A percentile compares a stretch with the other conserved stretches of the same genome.
Evolutionary conservation across 163 green algal species (phyloP).

Genomic region (Coccomyxa subellipsoidea): DNA sequence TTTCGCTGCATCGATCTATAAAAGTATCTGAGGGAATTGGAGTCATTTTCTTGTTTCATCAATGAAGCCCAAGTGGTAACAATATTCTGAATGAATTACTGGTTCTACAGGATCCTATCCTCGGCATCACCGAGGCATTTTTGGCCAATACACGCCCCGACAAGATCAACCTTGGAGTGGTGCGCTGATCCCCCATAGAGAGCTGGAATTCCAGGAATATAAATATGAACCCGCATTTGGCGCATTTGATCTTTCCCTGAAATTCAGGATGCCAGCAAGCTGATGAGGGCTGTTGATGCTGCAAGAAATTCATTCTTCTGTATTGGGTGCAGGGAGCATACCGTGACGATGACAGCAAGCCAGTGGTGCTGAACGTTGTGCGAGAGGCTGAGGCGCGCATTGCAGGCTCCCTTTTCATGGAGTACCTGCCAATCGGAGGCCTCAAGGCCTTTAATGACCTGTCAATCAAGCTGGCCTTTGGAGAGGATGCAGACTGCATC

Average conservation of each 20-base stretch:
- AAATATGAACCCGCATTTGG: too few relatives aligned
- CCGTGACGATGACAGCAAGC: constrained; percentile 67
- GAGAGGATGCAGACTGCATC: constrained; percentile 43
- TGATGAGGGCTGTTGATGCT: neutral
- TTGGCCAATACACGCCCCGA: constrained; percentile 49
- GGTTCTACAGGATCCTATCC: neutral
- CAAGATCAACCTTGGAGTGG: constrained; percentile 87
- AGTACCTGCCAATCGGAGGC: constrained; percentile 65
- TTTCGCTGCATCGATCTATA: neutral
- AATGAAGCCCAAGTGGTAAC: too few relatives aligned
- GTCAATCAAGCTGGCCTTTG: constrained; percentile 58
- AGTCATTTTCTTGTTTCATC: neutral
- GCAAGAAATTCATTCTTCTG: neutral
- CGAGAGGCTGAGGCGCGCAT: constrained; percentile 57
- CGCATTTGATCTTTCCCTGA: too few relatives aligned
- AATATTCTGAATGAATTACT: neutral
- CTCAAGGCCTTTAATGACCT: constrained; percentile 52
- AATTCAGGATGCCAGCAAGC: too few relatives aligned
- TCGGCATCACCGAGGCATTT: neutral
- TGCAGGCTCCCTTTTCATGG: constrained; percentile 75
- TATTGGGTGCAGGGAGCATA: constrained; percentile 60
- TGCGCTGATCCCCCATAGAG: constrained; percentile 21
- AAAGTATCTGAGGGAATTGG: neutral
- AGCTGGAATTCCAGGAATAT: neutral
- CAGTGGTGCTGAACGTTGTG: constrained; percentile 63